Base-by-base conservation (phyloP, 1,139 yeast genomes). In the Debaryomyces fabryi region DNA sequence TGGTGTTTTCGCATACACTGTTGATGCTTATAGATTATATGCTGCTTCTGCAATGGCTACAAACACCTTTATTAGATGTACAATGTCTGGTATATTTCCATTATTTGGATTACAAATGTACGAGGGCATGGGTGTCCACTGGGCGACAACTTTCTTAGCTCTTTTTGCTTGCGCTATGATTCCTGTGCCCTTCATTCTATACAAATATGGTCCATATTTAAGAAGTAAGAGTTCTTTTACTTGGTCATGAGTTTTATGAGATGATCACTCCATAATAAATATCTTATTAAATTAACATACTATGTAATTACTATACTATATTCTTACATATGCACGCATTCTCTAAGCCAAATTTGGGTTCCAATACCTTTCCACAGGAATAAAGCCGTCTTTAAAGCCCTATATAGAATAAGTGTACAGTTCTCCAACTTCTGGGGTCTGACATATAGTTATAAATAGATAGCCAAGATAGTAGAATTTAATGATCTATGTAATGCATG, bases 31-130 rank as follows among this genome's bases (percentile, higher is more conserved):
- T 54, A 64, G 74, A 36, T 52, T 69, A 25, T 72, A 68, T 43
- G 71, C 78, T 1, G 78, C 78, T 2, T 69, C 74, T 12, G 71
- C 76, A 4, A 72, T 73, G 56, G 76, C 76, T 0, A 70, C 74
- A 1, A 73, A 73, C 37, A 69, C 76, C 5, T 66, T 72, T 45
- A 65, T 71, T 44, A 57, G 78, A 43, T 70, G 74, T 3, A 45
- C 68, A 5, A 67, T 73, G 63, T 69, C 75, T 4, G 74, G 73
- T 35, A 63, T 63, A 27, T 72, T 73, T 51, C 78, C 77, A 2
- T 56, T 73, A 23, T 72, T 72, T 55, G 76, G 74, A 7, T 47
- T 63, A 23, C 64, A 65, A 49, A 71, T 73, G 77, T 73, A 70
- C 51, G 59, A 58, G 25, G 59, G 56, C 15, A 49, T 72, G 58